phyloP scores from a whole-genome alignment of 1,139 yeast genomes.

The Saccharomyces pastorianus region DNA sequence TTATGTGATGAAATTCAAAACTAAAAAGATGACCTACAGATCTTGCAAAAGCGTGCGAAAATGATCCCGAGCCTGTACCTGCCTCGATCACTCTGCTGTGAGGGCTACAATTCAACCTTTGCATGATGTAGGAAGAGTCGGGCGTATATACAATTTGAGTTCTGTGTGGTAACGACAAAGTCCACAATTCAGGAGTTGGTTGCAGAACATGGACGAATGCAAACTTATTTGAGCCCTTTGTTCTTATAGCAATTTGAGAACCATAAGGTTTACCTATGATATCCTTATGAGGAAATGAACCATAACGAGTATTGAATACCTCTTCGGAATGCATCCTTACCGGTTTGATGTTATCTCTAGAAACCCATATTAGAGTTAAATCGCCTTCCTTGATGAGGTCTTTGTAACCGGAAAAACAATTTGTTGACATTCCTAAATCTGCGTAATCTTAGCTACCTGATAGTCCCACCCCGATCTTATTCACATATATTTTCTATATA shows the following conservation, averaged over 20 bases:
- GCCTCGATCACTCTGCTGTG: conserved; percentile 87
- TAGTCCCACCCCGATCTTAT: background rate
- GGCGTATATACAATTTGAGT: conserved; percentile 97
- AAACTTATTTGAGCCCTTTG: conserved; percentile 45
- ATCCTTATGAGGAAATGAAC: conserved; percentile 70
- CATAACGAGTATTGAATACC: conserved; percentile 74
- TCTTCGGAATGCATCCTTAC: conserved; percentile 53
- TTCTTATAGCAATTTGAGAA: conserved; percentile 66
- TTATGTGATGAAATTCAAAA: conserved; percentile 83
- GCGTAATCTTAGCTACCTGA: background rate
- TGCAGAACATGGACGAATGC: conserved; percentile 85
- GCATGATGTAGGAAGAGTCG: conserved; percentile 84
- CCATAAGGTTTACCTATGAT: conserved; percentile 85
- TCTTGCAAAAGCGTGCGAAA: conserved; percentile 87
- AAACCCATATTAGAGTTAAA: conserved; percentile 74
- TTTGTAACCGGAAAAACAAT: conserved; percentile 22
- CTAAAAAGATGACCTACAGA: conserved; percentile 74
- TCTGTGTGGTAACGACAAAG: conserved; percentile 86
- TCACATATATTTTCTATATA: background rate
- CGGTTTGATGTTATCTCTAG: conserved; percentile 74
- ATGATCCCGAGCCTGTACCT: conserved; percentile 96
- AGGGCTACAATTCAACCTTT: conserved; percentile 63
- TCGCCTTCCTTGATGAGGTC: conserved; percentile 69
- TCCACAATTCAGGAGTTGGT: conserved; percentile 96
- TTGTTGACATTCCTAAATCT: background rate